Percentiles rank a stretch among this genome's conserved stretches.
Evolutionary conservation across 352 stramenopile species (phyloP).

Genomic region (Pythium rishiriense): DNA sequence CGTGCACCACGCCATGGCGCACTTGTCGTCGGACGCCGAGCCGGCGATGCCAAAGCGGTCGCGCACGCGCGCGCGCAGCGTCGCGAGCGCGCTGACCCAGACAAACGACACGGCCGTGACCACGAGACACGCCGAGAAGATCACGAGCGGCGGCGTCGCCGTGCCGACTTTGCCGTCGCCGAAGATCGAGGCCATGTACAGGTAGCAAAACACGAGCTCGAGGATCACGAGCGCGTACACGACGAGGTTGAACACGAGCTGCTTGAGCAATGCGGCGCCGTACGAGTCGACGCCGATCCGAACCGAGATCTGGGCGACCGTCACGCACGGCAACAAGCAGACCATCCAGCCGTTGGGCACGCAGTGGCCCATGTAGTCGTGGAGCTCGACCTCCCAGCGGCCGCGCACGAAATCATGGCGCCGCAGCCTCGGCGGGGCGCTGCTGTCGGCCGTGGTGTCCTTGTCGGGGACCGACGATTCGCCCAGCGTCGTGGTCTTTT

Average conservation of each 20-base stretch:
- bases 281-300: slow-evolving; percentile 41
- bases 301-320: slow-evolving; percentile 46
- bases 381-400: slow-evolving; percentile 41
- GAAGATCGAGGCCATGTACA: not conserved
- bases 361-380: slow-evolving; percentile 43
- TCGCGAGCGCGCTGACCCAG: slow-evolving; percentile 1
- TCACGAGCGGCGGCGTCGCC: slow-evolving; percentile 2
- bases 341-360: slow-evolving; percentile 59
- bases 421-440: too few species aligned
- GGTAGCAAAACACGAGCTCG: slow-evolving; percentile 1
- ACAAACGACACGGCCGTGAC: slow-evolving; percentile 11
- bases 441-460: not conserved
- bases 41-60: slow-evolving; percentile 20
- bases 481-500: not conserved
- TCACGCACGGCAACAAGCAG: slow-evolving; percentile 45
- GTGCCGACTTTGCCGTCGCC: not conserved
- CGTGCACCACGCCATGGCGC: slow-evolving; percentile 18
- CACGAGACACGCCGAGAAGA: slow-evolving; percentile 3
- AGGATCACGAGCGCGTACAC: slow-evolving; percentile 18
- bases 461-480: not conserved
- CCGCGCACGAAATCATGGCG: slow-evolving; percentile 15
- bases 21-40: slow-evolving; percentile 15
- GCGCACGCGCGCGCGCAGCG: slow-evolving; percentile 15
- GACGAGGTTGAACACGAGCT: slow-evolving; percentile 31
- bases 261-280: slow-evolving; percentile 13